Conservation (phyloP, 2,329 filamentous ascomycete genomes). For the Lachnellula arida region DNA sequence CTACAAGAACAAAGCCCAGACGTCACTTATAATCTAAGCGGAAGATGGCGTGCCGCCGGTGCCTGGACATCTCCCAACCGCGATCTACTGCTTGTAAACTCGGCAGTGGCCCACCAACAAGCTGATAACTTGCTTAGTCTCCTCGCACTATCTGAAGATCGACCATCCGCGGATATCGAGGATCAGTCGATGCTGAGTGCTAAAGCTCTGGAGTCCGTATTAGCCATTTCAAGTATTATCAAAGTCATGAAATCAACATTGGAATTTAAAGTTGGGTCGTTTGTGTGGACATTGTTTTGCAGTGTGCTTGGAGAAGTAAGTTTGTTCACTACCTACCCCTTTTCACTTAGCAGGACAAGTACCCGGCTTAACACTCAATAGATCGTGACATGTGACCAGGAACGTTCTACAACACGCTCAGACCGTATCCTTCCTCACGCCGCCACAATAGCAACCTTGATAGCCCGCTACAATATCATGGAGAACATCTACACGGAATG, state of each 20-base stretch:
- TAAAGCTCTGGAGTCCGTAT: background rate
- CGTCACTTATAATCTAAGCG: background rate
- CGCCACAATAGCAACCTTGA: conserved; percentile 3
- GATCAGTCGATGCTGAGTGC: background rate
- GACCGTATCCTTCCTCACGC: conserved; percentile 1
- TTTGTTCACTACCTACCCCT: background rate
- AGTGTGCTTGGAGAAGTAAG: background rate
- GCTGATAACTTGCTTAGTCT: background rate
- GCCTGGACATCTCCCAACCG: background rate
- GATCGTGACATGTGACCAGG: background rate
- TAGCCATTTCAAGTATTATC: background rate
- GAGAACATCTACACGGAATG: conserved; percentile 16
- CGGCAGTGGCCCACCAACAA: background rate
- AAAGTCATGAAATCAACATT: background rate
- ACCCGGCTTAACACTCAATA: background rate
- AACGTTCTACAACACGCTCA: background rate
- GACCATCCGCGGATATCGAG: background rate
- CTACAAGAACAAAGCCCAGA: background rate
- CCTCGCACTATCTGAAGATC: background rate
- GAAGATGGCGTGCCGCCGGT: background rate
- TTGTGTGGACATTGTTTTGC: background rate
- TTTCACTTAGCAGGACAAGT: background rate
- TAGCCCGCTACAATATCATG: conserved; percentile 16
- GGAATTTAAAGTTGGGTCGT: background rate
- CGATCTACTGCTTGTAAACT: background rate